Conservation (phyloP, 768 basidiomycete species). For the Galerina marginata region DNA sequence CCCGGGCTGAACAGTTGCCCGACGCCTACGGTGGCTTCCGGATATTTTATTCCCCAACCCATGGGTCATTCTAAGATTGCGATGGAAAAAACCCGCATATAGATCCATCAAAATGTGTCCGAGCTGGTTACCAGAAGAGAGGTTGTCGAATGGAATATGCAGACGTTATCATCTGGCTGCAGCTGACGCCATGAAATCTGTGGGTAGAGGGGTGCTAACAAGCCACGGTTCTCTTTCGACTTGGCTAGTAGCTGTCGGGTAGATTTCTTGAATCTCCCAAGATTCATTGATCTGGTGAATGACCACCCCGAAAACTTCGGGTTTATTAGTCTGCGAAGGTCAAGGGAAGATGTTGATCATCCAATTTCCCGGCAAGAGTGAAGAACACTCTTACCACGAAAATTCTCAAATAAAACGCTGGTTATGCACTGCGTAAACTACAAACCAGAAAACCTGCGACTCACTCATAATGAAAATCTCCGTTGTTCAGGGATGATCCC, state of each 20-base stretch:
- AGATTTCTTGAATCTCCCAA: slow-evolving; percentile 3
- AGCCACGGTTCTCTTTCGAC: neutral
- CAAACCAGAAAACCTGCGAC: neutral
- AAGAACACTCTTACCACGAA: slow-evolving; percentile 1
- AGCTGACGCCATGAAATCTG: slow-evolving; percentile 4
- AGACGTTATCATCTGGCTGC: slow-evolving; percentile 1
- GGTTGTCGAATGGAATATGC: slow-evolving; percentile 13
- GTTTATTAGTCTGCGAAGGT: slow-evolving; percentile 3
- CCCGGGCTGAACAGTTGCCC: neutral
- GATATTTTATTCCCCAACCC: neutral
- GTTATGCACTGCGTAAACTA: neutral
- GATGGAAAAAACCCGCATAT: slow-evolving; percentile 12
- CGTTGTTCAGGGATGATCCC: slow-evolving; percentile 11
- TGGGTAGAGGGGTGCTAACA: slow-evolving; percentile 12
- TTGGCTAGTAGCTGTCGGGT: slow-evolving; percentile 6
- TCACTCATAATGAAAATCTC: neutral
- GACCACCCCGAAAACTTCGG: slow-evolving; percentile 9
- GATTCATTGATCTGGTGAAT: slow-evolving; percentile 12
- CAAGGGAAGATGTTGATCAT: slow-evolving; percentile 1
- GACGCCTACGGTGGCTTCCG: neutral
- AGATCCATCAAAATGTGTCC: slow-evolving; percentile 13
- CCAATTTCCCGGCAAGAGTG: neutral
- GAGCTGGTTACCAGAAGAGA: slow-evolving; percentile 15
- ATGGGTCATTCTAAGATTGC: neutral
- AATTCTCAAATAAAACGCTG: neutral